Evolutionary conservation across 106 monocot genomes (phyloP), one percentile per base, ranked within the genome.

Genomic region (Phalaenopsis aphrodite): DNA sequence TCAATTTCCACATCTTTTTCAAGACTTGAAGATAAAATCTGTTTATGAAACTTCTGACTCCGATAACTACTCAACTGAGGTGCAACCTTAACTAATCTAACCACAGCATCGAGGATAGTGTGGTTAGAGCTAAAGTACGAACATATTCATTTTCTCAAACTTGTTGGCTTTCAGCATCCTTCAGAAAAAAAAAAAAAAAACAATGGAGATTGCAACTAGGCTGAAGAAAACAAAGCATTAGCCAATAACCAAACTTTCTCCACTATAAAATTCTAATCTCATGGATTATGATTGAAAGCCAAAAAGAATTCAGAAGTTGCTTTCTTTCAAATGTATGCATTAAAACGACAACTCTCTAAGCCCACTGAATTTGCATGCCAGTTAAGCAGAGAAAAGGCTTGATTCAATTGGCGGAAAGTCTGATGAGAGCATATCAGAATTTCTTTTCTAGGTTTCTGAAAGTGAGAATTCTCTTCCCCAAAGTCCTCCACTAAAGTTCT

Each of bases 401-500:
- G 69, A 38, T 69, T 69, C 69, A 37, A 69, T 38, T 8, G 11
- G 30, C 14, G 12, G 11, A 69, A 69, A 38, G 14, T 38, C 69
- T 11, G 12, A 14, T 69, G n/a, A 69, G 69, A 69, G 69, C 30
- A 36, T 69, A 69, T 39, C 69, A 69, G 36, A 37, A 69, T 69
- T 69, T 37, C 39, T 69, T 69, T 39, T 37, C 6, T 12, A 12
- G 5, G 30, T 9, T 39, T 69, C 69, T 69, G 23, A 69, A 69
- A 15, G 69, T 10, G 36, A 69, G 39, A 69, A 69, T 15, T 69
- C 69, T 39, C 38, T 39, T 36, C 69, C 38, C 69, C 69, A 8
- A 69, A 69, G 69, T 69, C 69, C 30, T 37, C 69, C 37, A 61
- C 4, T 69, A 69, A 64, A 64, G 64, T 64, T 69, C 39, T 69